A percentile compares a stretch with the other conserved stretches of the same genome.
Evolutionary conservation across 371 early-diverging fungal genomes (phyloP).

Genomic region (Apophysomyces trapeziformis): DNA sequence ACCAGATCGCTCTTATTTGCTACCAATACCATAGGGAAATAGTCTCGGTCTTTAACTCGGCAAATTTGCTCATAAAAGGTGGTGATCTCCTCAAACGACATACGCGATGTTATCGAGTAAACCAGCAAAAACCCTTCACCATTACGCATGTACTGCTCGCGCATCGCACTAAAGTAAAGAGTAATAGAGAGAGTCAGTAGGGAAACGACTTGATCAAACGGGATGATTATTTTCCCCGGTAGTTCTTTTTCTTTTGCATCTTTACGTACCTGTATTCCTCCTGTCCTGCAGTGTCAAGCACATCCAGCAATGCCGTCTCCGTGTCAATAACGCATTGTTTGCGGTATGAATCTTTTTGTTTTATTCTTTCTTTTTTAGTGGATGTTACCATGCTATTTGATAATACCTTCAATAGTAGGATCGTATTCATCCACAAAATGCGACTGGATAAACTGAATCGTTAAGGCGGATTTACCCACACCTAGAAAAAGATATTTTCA

Average conservation of each 20-base stretch:
- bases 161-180: constrained; percentile 60
- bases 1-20: constrained; percentile 96
- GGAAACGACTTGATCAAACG: constrained; percentile 16
- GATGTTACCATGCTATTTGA: background rate
- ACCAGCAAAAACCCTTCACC: constrained; percentile 54
- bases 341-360: constrained; percentile 80
- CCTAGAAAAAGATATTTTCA: constrained; percentile 35
- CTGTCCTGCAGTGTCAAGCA: constrained; percentile 94
- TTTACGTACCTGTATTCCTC: constrained; percentile 80
- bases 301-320: constrained; percentile 83
- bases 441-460: constrained; percentile 90
- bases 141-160: constrained; percentile 79
- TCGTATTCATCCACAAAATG: constrained; percentile 94
- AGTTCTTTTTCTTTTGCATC: too few relatives aligned
- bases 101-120: constrained; percentile 77
- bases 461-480: constrained; percentile 87
- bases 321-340: constrained; percentile 87
- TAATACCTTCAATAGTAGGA: constrained; percentile 88
- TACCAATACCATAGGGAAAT: constrained; percentile 87
- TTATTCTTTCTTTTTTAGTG: background rate
- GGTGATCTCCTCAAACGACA: constrained; percentile 82
- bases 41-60: constrained; percentile 81
- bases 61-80: constrained; percentile 79
- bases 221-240: background rate
- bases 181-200: constrained; percentile 7